Conservation (phyloP, 768 basidiomycete genomes). For the Gyrodon lividus region DNA sequence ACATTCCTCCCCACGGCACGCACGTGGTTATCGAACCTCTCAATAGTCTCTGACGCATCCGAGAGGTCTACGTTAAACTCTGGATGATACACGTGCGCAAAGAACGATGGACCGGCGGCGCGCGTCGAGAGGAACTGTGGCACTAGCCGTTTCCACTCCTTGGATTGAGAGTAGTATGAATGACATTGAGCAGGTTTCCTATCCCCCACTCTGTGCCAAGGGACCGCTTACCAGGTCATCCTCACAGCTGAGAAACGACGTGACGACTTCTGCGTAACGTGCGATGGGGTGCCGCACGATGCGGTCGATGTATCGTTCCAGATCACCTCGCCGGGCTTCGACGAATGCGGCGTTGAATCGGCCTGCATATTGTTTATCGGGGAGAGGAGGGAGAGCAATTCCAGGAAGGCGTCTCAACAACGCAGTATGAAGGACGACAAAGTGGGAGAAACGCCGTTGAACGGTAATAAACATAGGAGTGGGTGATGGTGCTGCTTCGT, state of each 20-base stretch:
- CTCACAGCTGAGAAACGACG: conserved; percentile 77
- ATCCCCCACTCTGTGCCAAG: neutral
- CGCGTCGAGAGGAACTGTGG: conserved; percentile 60
- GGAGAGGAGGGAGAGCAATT: conserved; percentile 76
- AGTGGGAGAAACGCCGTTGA: conserved; percentile 81
- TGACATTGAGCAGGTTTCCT: conserved; percentile 1
- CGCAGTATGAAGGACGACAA: conserved; percentile 73
- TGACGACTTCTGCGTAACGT: conserved; percentile 74
- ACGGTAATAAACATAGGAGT: conserved; percentile 66
- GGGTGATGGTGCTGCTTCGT: conserved; percentile 22
- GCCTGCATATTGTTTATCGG: conserved; percentile 83
- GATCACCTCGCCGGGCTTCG: conserved; percentile 75
- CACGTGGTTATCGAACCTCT: conserved; percentile 65
- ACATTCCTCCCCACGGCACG: conserved; percentile 68
- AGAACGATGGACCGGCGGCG: conserved; percentile 74
- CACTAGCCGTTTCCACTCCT: conserved; percentile 73
- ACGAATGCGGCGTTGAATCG: conserved; percentile 81
- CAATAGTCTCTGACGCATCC: conserved; percentile 59
- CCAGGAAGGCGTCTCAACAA: conserved; percentile 69
- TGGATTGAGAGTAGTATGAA: neutral
- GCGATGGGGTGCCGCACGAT: conserved; percentile 75
- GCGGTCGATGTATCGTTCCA: conserved; percentile 73
- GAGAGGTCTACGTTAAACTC: conserved; percentile 79
- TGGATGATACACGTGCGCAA: conserved; percentile 78
- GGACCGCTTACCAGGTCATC: conserved; percentile 62